phyloP scores from a whole-genome alignment of 148 eudicot genomes.

The Simmondsia chinensis region DNA sequence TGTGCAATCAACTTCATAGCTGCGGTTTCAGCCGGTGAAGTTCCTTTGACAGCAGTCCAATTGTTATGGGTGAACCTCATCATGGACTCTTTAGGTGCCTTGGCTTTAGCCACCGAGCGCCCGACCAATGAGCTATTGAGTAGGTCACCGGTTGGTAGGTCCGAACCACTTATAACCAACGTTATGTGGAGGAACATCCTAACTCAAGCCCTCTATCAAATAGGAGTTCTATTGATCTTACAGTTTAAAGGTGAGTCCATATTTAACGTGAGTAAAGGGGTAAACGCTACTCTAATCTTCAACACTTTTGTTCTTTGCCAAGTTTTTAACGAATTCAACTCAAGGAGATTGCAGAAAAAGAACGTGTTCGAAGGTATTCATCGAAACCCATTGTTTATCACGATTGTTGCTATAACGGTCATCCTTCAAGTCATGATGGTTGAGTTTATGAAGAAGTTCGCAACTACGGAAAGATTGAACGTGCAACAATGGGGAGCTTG shows the following conservation, averaged over 20 bases:
- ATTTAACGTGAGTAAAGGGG: conserved; percentile 34
- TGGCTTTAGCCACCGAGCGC: conserved; percentile 75
- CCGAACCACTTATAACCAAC: conserved; percentile 64
- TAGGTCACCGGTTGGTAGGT: conserved; percentile 62
- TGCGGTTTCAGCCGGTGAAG: conserved; percentile 72
- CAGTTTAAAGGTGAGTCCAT: conserved; percentile 61
- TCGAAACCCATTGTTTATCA: conserved; percentile 46
- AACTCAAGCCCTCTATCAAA: conserved; percentile 61
- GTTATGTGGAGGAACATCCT: conserved; percentile 83
- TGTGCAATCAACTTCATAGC: conserved; percentile 70
- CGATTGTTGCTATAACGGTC: conserved; percentile 49
- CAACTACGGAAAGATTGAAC: conserved; percentile 50
- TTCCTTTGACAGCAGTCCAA: conserved; percentile 73
- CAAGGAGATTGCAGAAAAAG: conserved; percentile 61
- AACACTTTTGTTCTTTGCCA: conserved; percentile 78
- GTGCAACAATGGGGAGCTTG: conserved; percentile 62
- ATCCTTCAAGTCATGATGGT: conserved; percentile 78
- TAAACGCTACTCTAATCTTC: conserved; percentile 66
- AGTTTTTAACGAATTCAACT: conserved; percentile 75
- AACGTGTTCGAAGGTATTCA: conserved; percentile 59
- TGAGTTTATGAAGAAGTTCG: conserved; percentile 67
- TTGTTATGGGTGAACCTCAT: conserved; percentile 82
- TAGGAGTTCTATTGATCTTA: conserved; percentile 45
- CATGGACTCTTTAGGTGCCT: conserved; percentile 80
- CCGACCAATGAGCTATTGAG: conserved; percentile 65